These are phyloP conservation scores for Primulina tabacum DNA, from an alignment of 257 asterid genomes.

Conservation along the genomic window DNA sequence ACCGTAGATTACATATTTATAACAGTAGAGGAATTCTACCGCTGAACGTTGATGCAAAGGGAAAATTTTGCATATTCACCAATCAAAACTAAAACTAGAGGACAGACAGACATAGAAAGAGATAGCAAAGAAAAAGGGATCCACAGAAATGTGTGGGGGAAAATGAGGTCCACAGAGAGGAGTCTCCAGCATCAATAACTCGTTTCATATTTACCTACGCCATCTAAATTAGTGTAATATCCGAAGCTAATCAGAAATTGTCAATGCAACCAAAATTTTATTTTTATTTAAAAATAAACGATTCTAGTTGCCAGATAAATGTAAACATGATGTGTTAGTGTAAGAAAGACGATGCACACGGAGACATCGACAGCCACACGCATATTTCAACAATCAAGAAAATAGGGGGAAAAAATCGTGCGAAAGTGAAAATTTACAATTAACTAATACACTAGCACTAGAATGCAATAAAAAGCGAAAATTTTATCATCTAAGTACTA, in stretches of 20 bases:
- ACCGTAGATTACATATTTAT: conserved; percentile 20
- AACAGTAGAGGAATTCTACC: not conserved
- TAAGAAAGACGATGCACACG: not conserved
- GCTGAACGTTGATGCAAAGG: conserved; percentile 2
- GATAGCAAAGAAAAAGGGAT: conserved; percentile 46
- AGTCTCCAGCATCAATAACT: conserved; percentile 23
- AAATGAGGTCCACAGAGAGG: conserved; percentile 40
- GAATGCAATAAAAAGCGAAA: conserved; percentile 31
- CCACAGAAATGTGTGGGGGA: conserved; percentile 38
- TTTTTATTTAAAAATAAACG: not conserved
- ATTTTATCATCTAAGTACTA: too few relatives aligned
- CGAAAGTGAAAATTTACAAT: not conserved
- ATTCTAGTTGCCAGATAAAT: conserved; percentile 9
- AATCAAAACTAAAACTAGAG: conserved; percentile 19
- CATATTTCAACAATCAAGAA: not conserved
- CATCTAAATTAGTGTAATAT: conserved; percentile 22
- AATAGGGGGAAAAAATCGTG: not conserved
- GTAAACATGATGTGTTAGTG: not conserved
- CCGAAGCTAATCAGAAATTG: conserved; percentile 23
- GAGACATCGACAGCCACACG: conserved; percentile 1
- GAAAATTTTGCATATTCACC: conserved; percentile 25
- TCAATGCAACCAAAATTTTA: not conserved
- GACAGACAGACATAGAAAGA: conserved; percentile 32
- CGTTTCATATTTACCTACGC: conserved; percentile 22
- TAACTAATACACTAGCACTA: conserved; percentile 35